These are phyloP conservation scores for Apophysomyces variabilis DNA, from an alignment of 371 early-diverging fungal genomes.

Conservation along the genomic window DNA sequence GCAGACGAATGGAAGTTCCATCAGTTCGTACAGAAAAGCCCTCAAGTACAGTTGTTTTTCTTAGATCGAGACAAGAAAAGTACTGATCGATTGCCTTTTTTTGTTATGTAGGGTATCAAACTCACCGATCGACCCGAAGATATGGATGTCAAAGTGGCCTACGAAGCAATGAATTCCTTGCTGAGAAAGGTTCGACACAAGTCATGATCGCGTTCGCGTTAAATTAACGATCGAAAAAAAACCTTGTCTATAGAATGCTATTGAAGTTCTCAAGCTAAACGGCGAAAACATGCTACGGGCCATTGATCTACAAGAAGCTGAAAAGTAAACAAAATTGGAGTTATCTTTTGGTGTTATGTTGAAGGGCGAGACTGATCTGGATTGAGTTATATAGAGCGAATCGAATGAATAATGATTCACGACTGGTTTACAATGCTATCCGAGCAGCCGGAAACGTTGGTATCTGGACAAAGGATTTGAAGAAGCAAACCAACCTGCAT, in stretches of 20 bases:
- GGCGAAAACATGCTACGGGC: slow-evolving; percentile 48
- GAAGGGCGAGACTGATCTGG: too few species aligned
- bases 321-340: slow-evolving; percentile 40
- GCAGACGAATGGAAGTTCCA: slow-evolving; percentile 24
- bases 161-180: slow-evolving; percentile 53
- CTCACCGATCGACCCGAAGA: slow-evolving; percentile 51
- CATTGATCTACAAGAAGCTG: slow-evolving; percentile 41
- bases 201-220: not conserved
- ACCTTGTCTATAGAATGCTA: slow-evolving; percentile 22
- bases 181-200: slow-evolving; percentile 48
- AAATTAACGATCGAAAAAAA: not conserved
- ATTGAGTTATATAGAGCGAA: slow-evolving; percentile 39
- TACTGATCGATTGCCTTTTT: too few species aligned
- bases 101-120: slow-evolving; percentile 36
- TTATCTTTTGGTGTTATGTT: too few species aligned
- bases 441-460: slow-evolving; percentile 85
- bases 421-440: slow-evolving; percentile 82
- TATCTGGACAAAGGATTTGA: slow-evolving; percentile 93
- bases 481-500: slow-evolving; percentile 85
- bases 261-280: slow-evolving; percentile 38
- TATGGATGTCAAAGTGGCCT: slow-evolving; percentile 46
- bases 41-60: not conserved
- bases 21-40: slow-evolving; percentile 14
- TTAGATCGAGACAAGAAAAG: too few species aligned
- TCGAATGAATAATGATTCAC: slow-evolving; percentile 46